Evolutionary conservation across 139 green algal species (phyloP).

Genomic region (Chlamydomonas schloesseri): DNA sequence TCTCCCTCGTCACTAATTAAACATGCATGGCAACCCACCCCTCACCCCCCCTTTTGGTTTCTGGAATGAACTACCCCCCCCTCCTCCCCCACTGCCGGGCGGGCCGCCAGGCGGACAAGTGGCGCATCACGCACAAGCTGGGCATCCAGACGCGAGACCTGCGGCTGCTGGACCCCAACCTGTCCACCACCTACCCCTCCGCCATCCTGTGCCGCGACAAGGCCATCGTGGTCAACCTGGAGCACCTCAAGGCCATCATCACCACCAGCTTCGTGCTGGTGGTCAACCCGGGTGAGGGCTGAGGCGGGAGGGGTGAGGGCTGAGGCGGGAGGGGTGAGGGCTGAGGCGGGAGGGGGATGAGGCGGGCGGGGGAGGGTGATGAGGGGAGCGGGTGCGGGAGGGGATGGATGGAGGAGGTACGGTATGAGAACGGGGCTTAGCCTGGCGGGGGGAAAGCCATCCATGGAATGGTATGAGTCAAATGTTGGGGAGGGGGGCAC

Average conservation of each 20-base stretch:
- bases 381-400: not conserved
- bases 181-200: conserved; percentile 67
- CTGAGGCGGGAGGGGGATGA: no score
- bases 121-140: conserved; percentile 72
- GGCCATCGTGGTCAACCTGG: conserved; percentile 72
- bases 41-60: no score
- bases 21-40: no score
- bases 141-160: conserved; percentile 76
- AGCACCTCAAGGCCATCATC: conserved; percentile 75
- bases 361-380: no score
- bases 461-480: no score
- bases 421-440: no score
- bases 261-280: conserved; percentile 66
- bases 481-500: no score
- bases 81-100: no score
- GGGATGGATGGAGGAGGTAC: no score
- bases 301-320: not conserved
- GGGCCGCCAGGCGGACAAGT: conserved; percentile 66
- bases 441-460: no score
- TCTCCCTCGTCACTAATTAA: no score
- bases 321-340: not conserved
- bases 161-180: conserved; percentile 70
- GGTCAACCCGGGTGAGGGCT: conserved; percentile 62
- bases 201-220: conserved; percentile 75
- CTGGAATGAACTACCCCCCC: no score